Conservation (phyloP, 2,329 filamentous ascomycete genomes). For the Chaetomium sp. region DNA sequence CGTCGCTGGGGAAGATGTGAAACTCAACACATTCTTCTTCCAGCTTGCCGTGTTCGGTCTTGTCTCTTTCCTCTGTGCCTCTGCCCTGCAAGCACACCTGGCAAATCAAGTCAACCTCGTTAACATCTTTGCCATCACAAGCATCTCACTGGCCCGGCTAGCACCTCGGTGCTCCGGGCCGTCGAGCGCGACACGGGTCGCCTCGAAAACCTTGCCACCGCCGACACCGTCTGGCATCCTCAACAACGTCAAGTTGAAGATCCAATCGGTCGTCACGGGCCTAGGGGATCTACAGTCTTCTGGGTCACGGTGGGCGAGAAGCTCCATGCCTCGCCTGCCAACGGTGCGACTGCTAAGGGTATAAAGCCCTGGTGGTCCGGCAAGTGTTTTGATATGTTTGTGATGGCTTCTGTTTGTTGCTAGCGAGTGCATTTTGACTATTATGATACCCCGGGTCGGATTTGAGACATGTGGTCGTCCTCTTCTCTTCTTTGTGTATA, state of each 20-base stretch:
- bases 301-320: slow-evolving; percentile 19
- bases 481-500: slow-evolving; percentile 29
- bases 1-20: slow-evolving; percentile 23
- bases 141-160: slow-evolving; percentile 28
- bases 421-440: slow-evolving; percentile 30
- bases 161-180: slow-evolving; percentile 22
- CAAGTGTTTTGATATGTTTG: slow-evolving; percentile 18
- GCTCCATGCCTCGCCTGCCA: slow-evolving; percentile 13
- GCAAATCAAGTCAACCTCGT: slow-evolving; percentile 25
- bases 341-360: slow-evolving; percentile 17
- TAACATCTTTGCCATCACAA: slow-evolving; percentile 29
- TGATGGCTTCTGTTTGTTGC: slow-evolving; percentile 25
- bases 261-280: slow-evolving; percentile 24
- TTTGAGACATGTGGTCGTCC: slow-evolving; percentile 35
- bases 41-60: slow-evolving; percentile 36
- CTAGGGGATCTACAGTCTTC: slow-evolving; percentile 19
- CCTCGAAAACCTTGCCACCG: slow-evolving; percentile 15
- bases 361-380: slow-evolving; percentile 19
- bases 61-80: slow-evolving; percentile 35
- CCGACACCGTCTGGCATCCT: slow-evolving; percentile 23
- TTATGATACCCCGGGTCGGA: slow-evolving; percentile 26
- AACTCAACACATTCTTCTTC: slow-evolving; percentile 18
- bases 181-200: slow-evolving; percentile 20
- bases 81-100: slow-evolving; percentile 23
- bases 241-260: slow-evolving; percentile 34